Percentiles rank a stretch among this genome's conserved stretches.
Evolutionary conservation across 805 yeast genomes (phyloP).

Genomic region (Ogataea nakhonphanomensis): DNA sequence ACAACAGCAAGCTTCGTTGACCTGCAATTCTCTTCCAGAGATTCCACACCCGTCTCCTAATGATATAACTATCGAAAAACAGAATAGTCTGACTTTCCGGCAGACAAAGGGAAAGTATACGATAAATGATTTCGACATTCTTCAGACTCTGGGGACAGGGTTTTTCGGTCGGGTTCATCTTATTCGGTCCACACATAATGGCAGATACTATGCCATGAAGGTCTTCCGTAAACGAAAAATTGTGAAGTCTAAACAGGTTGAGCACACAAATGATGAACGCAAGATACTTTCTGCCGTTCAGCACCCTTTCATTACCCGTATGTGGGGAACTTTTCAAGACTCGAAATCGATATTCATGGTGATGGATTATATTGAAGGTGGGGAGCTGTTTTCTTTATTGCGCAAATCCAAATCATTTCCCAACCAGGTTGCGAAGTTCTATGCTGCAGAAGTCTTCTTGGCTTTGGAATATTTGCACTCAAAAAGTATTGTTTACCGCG

Average conservation of each 20-base stretch:
- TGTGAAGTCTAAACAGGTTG: constrained; percentile 59
- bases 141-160: constrained; percentile 59
- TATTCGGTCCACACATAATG: constrained; percentile 56
- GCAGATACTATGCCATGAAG: constrained; percentile 58
- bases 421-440: constrained; percentile 60
- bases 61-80: background rate
- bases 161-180: constrained; percentile 60
- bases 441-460: constrained; percentile 58
- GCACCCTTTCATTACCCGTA: constrained; percentile 57
- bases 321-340: constrained; percentile 70
- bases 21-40: too few relatives aligned
- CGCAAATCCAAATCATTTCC: constrained; percentile 59
- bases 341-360: constrained; percentile 55
- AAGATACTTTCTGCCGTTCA: constrained; percentile 55
- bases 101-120: constrained; percentile 54
- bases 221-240: constrained; percentile 55
- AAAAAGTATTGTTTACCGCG: constrained; percentile 58
- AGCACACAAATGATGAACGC: constrained; percentile 61
- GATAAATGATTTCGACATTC: constrained; percentile 51
- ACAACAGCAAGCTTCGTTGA: constrained; percentile 7
- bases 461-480: constrained; percentile 58
- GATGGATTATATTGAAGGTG: constrained; percentile 65
- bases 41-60: background rate
- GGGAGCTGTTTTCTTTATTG: constrained; percentile 53
- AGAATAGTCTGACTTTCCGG: background rate